phyloP scores from a whole-genome alignment of 352 stramenopile species.

The Nothophytophthora sp. region DNA sequence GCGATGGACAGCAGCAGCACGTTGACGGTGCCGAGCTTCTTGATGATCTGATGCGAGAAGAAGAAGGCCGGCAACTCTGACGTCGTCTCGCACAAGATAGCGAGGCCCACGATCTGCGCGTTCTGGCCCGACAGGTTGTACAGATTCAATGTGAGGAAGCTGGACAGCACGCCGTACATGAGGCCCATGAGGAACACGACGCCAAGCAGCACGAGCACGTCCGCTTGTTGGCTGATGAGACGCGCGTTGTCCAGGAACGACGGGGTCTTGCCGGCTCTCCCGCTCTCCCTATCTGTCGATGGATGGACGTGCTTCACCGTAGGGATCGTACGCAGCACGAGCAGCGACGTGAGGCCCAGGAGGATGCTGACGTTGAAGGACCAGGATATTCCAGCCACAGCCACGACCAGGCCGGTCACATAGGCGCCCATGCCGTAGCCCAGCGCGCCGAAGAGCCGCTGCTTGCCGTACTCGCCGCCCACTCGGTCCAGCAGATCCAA shows the following conservation, averaged over 20 bases:
- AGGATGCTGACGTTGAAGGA: slow-evolving; percentile 73
- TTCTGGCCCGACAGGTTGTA: slow-evolving; percentile 78
- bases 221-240: slow-evolving; percentile 39
- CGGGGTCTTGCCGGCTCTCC: slow-evolving; percentile 10
- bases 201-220: slow-evolving; percentile 69
- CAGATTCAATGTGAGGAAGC: slow-evolving; percentile 81
- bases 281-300: slow-evolving; percentile 19
- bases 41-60: slow-evolving; percentile 70
- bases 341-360: slow-evolving; percentile 51
- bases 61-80: slow-evolving; percentile 86
- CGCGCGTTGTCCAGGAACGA: slow-evolving; percentile 44
- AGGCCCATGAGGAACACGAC: slow-evolving; percentile 81
- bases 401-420: slow-evolving; percentile 66
- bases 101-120: slow-evolving; percentile 77
- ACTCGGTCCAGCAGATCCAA: slow-evolving; percentile 65
- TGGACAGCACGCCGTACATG: slow-evolving; percentile 84
- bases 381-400: slow-evolving; percentile 62
- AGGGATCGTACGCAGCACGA: slow-evolving; percentile 67
- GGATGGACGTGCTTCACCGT: slow-evolving; percentile 39
- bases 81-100: slow-evolving; percentile 78
- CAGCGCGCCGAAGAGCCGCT: slow-evolving; percentile 77
- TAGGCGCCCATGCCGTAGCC: slow-evolving; percentile 70
- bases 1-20: slow-evolving; percentile 72
- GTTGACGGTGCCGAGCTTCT: slow-evolving; percentile 69
- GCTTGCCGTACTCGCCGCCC: slow-evolving; percentile 83